A percentile compares a stretch with the other conserved stretches of the same genome.
Conservation (phyloP, 2,329 filamentous ascomycete species). For the Epichloe uncinata region DNA sequence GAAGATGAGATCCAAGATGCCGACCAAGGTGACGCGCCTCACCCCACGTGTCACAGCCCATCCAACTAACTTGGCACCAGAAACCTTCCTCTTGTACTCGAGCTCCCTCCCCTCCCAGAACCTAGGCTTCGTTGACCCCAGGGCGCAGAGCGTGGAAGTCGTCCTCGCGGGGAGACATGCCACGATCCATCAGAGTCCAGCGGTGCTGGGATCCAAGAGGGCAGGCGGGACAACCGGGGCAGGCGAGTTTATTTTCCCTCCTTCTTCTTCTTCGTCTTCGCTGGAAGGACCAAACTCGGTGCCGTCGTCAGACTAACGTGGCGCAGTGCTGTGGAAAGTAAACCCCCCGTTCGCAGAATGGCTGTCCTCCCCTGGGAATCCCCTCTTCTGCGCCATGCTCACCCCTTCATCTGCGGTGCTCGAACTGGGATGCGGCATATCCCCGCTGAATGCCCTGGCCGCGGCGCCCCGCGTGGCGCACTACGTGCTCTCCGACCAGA, state of each 20-base stretch:
- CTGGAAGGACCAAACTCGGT: fast-evolving
- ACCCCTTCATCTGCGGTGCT: slow-evolving; percentile 45
- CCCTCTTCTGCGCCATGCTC: slow-evolving; percentile 45
- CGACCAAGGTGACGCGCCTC: slow-evolving; percentile 28
- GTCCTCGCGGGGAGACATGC: slow-evolving; percentile 57
- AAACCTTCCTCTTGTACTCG: slow-evolving; percentile 80
- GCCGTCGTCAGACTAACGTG: neutral
- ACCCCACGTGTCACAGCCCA: neutral
- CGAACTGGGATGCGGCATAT: slow-evolving; percentile 82
- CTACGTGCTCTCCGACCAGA: slow-evolving; percentile 78
- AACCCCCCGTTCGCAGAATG: slow-evolving; percentile 78
- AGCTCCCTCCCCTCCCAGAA: slow-evolving; percentile 54
- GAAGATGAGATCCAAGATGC: slow-evolving; percentile 33
- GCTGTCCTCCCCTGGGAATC: slow-evolving; percentile 51
- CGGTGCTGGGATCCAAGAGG: slow-evolving; percentile 64
- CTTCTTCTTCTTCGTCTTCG: neutral
- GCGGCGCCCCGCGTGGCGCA: slow-evolving; percentile 45
- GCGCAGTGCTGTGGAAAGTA: slow-evolving; percentile 75
- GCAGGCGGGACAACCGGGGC: slow-evolving; percentile 44
- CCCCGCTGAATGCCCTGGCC: slow-evolving; percentile 61
- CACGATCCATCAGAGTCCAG: slow-evolving; percentile 70
- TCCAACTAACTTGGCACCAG: slow-evolving; percentile 29
- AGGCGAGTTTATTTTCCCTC: slow-evolving; percentile 20
- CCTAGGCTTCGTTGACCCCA: slow-evolving; percentile 74
- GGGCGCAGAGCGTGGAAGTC: slow-evolving; percentile 50